phyloP scores from a whole-genome alignment of 805 yeast species.

The Schwanniomyces yamadae region DNA sequence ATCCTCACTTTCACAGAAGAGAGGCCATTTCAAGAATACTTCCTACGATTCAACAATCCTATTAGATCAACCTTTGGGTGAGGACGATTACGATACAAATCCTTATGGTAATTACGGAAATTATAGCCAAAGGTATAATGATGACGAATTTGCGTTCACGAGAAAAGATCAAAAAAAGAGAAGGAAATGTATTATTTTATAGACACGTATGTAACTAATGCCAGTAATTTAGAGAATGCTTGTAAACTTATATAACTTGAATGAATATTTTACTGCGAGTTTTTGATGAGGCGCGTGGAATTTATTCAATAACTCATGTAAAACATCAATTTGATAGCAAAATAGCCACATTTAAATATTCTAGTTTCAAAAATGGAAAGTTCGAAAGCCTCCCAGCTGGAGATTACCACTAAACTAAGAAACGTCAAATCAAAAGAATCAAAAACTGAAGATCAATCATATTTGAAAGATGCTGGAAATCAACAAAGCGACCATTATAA shows the following conservation, averaged over 20 bases:
- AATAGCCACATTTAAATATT: too few relatives aligned
- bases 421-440: background rate
- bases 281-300: too few relatives aligned
- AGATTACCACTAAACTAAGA: too few relatives aligned
- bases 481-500: slow-evolving; percentile 65
- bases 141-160: slow-evolving; percentile 44
- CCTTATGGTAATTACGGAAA: slow-evolving; percentile 37
- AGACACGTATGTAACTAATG: slow-evolving; percentile 3
- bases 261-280: too few relatives aligned
- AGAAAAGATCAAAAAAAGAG: slow-evolving; percentile 28
- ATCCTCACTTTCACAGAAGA: slow-evolving; percentile 20
- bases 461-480: slow-evolving; percentile 67
- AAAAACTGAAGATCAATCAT: slow-evolving; percentile 1
- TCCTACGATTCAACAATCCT: slow-evolving; percentile 37
- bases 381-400: too few relatives aligned
- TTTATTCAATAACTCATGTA: too few relatives aligned
- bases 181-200: slow-evolving; percentile 35
- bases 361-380: too few relatives aligned
- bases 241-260: too few relatives aligned
- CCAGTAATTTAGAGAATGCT: too few relatives aligned
- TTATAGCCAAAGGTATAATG: slow-evolving; percentile 26
- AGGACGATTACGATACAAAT: slow-evolving; percentile 32
- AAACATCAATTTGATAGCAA: too few relatives aligned
- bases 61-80: slow-evolving; percentile 41
- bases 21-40: slow-evolving; percentile 38